phyloP scores from a whole-genome alignment of 2,329 filamentous ascomycete species.

The Rachicladosporium sp. region DNA sequence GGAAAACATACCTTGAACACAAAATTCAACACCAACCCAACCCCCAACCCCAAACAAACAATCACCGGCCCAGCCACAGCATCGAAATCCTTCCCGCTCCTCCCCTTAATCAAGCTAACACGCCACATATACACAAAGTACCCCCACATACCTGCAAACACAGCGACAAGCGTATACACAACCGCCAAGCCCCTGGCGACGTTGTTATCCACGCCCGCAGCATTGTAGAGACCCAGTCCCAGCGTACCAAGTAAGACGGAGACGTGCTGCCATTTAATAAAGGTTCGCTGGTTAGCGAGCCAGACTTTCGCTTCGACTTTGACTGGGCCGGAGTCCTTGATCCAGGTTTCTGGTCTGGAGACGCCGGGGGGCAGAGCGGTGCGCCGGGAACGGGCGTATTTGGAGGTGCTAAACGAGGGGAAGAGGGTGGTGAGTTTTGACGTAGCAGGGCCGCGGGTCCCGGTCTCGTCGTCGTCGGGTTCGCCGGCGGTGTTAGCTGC shows the following conservation, averaged over 20 bases:
- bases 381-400: slow-evolving; percentile 49
- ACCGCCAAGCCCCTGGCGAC: slow-evolving; percentile 69
- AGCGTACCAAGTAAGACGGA: slow-evolving; percentile 74
- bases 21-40: slow-evolving; percentile 78
- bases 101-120: slow-evolving; percentile 64
- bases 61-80: slow-evolving; percentile 74
- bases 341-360: slow-evolving; percentile 70
- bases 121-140: slow-evolving; percentile 70
- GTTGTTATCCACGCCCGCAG: slow-evolving; percentile 61
- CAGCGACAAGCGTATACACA: slow-evolving; percentile 67
- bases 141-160: slow-evolving; percentile 79
- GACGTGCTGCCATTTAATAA: slow-evolving; percentile 98
- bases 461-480: slow-evolving; percentile 38
- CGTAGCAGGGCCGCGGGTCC: slow-evolving; percentile 33
- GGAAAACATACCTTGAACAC: slow-evolving; percentile 55
- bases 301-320: slow-evolving; percentile 96
- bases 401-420: slow-evolving; percentile 69
- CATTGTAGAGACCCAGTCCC: slow-evolving; percentile 76
- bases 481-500: slow-evolving; percentile 30
- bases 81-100: slow-evolving; percentile 89
- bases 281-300: slow-evolving; percentile 96
- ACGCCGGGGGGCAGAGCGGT: slow-evolving; percentile 70
- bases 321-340: slow-evolving; percentile 87
- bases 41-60: slow-evolving; percentile 64
- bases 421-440: slow-evolving; percentile 56